These are phyloP conservation scores for Allomyces javanicus DNA, from an alignment of 192 early-diverging fungal species.

Conservation along the genomic window DNA sequence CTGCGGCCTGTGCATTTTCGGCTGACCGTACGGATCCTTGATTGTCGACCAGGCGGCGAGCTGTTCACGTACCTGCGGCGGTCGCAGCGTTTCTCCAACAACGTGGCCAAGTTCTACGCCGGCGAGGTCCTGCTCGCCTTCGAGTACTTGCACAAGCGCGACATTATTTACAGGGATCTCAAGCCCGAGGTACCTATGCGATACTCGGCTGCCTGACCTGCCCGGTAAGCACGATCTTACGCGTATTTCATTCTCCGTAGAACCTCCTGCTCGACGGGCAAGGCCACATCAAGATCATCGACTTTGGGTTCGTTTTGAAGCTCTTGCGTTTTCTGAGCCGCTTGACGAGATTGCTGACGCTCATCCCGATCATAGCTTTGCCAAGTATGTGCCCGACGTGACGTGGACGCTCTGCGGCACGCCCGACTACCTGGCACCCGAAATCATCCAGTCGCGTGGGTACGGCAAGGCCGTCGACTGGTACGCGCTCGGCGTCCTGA, in stretches of 20 bases:
- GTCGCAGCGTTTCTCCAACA: conserved; percentile 41
- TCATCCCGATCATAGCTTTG: conserved; percentile 21
- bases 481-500: conserved; percentile 42
- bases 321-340: neutral
- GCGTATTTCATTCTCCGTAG: conserved; percentile 4
- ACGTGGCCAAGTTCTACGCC: conserved; percentile 56
- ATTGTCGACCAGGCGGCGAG: conserved; percentile 17
- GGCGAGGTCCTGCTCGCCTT: conserved; percentile 52
- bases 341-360: neutral
- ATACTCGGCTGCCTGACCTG: too few relatives aligned
- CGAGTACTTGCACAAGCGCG: conserved; percentile 54
- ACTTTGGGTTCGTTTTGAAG: conserved; percentile 34
- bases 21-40: too few relatives aligned
- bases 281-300: conserved; percentile 67
- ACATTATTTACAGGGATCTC: conserved; percentile 60
- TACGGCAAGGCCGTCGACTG: conserved; percentile 49
- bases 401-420: conserved; percentile 78
- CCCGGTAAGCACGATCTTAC: too few relatives aligned
- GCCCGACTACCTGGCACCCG: conserved; percentile 51
- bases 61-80: neutral
- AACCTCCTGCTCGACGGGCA: conserved; percentile 54
- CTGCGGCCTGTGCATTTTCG: conserved; percentile 11
- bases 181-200: conserved; percentile 28
- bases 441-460: conserved; percentile 49
- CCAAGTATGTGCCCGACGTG: conserved; percentile 60